These are phyloP conservation scores for Cryphonectria japonica DNA, from an alignment of 2,329 filamentous ascomycete genomes.

Conservation along the genomic window DNA sequence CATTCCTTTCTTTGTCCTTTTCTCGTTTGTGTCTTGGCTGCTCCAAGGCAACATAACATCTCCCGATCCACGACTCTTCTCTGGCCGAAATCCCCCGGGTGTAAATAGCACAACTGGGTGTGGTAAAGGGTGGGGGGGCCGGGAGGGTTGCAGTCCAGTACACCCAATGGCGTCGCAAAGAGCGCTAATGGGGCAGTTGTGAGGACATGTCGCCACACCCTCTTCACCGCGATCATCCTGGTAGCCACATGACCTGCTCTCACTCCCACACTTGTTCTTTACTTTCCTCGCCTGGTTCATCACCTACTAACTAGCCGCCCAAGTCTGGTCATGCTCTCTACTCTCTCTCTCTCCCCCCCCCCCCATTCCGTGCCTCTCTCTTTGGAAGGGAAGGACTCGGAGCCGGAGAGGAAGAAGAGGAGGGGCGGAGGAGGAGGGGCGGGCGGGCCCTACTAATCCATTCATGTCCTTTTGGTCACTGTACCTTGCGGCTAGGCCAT, in stretches of 20 bases:
- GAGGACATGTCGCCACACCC: constrained; percentile 27
- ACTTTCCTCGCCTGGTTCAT: background rate
- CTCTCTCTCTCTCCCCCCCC: background rate
- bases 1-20: no score
- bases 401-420: background rate
- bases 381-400: background rate
- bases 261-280: constrained; percentile 23
- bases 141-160: background rate
- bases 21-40: background rate
- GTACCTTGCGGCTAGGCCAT: no score
- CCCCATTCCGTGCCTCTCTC: background rate
- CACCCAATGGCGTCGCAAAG: constrained; percentile 26
- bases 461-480: no score
- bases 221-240: constrained; percentile 15
- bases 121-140: background rate
- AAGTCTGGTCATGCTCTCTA: background rate
- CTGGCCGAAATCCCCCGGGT: background rate
- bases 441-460: background rate
- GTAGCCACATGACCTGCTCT: constrained; percentile 25
- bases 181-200: constrained; percentile 23
- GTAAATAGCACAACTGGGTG: background rate
- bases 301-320: background rate
- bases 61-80: background rate
- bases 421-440: no score
- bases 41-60: background rate